Evolutionary conservation across 345 rosid genomes (phyloP).

Genomic region (Gossypioides kirkii): DNA sequence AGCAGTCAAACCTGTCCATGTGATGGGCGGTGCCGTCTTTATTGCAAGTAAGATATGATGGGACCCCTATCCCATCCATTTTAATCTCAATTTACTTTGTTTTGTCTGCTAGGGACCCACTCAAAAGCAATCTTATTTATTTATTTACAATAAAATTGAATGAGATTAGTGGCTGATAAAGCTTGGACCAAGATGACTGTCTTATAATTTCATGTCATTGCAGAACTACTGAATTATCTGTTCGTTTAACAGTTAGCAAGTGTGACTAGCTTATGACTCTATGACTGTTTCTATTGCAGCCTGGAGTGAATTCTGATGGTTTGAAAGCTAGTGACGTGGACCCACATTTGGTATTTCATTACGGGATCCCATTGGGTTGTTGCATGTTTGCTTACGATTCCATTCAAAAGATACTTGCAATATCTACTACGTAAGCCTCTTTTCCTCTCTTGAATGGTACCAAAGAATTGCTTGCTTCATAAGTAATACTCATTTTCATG

Average conservation of each 20-base stretch:
- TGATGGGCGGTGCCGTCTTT: slow-evolving; percentile 37
- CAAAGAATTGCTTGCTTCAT: not conserved
- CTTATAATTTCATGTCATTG: not conserved
- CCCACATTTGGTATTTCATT: slow-evolving; percentile 68
- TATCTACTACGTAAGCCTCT: slow-evolving; percentile 58
- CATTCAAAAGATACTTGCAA: slow-evolving; percentile 61
- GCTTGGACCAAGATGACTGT: not conserved
- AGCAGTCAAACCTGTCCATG: slow-evolving; percentile 18
- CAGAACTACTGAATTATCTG: not conserved
- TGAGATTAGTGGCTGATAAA: not conserved
- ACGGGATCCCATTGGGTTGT: slow-evolving; percentile 77
- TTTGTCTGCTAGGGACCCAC: slow-evolving; percentile 6
- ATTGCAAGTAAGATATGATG: not conserved
- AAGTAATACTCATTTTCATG: not conserved
- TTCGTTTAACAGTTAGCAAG: not conserved
- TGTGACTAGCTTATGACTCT: not conserved
- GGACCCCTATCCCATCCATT: slow-evolving; percentile 3
- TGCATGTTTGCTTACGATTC: slow-evolving; percentile 65
- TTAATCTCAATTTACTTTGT: not conserved
- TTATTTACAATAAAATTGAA: not conserved
- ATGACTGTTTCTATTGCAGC: slow-evolving; percentile 35
- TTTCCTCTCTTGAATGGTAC: not conserved
- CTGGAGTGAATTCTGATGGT: slow-evolving; percentile 55
- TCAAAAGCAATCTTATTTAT: not conserved
- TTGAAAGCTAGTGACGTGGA: slow-evolving; percentile 65